Percentiles rank a stretch among this genome's conserved stretches.
Conservation (phyloP, 192 early-diverging fungal species). For the Mortierella claussenii region DNA sequence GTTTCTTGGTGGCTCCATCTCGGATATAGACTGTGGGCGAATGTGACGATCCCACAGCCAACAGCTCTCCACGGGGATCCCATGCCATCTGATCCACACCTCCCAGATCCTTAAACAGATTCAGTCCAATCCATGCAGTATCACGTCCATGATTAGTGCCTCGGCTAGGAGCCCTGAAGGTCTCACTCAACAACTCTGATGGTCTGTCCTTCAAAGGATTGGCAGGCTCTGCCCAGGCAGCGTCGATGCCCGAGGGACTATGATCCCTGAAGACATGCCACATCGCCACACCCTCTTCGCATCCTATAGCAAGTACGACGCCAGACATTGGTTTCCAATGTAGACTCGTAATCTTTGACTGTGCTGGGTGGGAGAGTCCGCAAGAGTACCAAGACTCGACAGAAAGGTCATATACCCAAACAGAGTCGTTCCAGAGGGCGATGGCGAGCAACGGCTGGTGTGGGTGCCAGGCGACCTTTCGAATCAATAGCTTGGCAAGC, state of each 20-base stretch:
- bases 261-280: constrained; percentile 44
- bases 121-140: constrained; percentile 29
- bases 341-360: constrained; percentile 26
- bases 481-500: constrained; percentile 54
- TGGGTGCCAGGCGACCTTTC: constrained; percentile 81
- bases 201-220: constrained; percentile 22
- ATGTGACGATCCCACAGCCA: constrained; percentile 31
- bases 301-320: constrained; percentile 28
- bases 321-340: constrained; percentile 52
- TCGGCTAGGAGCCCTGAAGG: background rate
- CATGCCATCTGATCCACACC: constrained; percentile 31
- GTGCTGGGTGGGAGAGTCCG: constrained; percentile 28
- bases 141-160: constrained; percentile 26
- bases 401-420: constrained; percentile 77
- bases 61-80: constrained; percentile 43
- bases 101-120: constrained; percentile 5
- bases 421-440: constrained; percentile 69
- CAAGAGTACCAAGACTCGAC: constrained; percentile 60
- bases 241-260: background rate
- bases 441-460: constrained; percentile 75
- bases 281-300: constrained; percentile 23
- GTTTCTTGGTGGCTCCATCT: constrained; percentile 7
- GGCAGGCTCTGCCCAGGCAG: constrained; percentile 2
- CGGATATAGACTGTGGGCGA: constrained; percentile 41
- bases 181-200: constrained; percentile 16